Evolutionary conservation across 208 protist genomes (phyloP), one percentile per base, ranked within the genome.

Genomic region (Phytomonas sp.): DNA sequence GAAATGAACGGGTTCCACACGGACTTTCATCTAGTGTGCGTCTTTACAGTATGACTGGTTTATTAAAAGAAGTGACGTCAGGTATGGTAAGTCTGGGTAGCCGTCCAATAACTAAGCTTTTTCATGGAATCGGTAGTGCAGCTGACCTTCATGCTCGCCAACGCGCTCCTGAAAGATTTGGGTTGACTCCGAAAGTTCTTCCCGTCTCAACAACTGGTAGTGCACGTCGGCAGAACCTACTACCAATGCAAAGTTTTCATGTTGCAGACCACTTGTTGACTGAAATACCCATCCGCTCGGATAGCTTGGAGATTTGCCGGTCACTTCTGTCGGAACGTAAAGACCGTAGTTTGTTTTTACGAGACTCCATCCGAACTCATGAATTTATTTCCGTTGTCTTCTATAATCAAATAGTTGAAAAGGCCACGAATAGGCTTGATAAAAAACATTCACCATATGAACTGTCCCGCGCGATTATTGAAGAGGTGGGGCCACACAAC

Each of bases 51-150:
- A 66, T 88, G 32, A 52, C 63, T 62, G 89, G 85, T 12, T 91
- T 94, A 69, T 70, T 83, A 16, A 30, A 70, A 10, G 86, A 84
- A 19, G 31, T 92, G 34, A 77, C 83, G 8, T 76, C 78, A 0
- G 89, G 89, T n/a, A 70, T 85, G n/a, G 76, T 83, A 10, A 76
- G 83, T 16, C 69, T 90, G 12, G 74, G 88, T 14, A 86, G 71
- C 1, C 82, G 80, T 6, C 89, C 86, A 29, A 63, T 91, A 29
- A 79, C 79, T 12, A 81, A 83, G n/a, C 70, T 82, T 30, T 78
- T 92, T 36, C 71, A 83, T 56, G 82, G 80, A 16, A 76, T 94
- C 32, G 76, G 83, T 42, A 77, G 76, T 36, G 83, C 82, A 0
- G 83, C 79, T 12, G 84, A 92, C 68, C 89, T 86, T 69, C 84